These are phyloP conservation scores for Candida corydali DNA, from an alignment of 805 yeast genomes.

Conservation along the genomic window DNA sequence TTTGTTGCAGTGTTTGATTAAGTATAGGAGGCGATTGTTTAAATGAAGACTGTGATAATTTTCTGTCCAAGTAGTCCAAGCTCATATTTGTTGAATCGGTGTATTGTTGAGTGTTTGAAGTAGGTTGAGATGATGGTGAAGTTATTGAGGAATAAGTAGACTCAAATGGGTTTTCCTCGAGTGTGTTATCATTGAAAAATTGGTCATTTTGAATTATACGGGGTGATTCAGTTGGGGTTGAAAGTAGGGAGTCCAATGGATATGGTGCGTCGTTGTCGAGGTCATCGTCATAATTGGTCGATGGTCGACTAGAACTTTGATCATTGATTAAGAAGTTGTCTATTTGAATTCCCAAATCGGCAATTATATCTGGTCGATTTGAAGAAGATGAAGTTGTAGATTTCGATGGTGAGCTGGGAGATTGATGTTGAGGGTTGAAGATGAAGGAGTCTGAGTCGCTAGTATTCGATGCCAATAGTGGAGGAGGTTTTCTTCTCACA, in stretches of 20 bases:
- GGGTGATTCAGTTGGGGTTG: conserved; percentile 4
- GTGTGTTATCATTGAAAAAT: background rate
- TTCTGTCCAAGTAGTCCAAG: background rate
- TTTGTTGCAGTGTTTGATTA: background rate
- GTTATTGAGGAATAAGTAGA: conserved; percentile 1
- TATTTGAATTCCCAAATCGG: conserved; percentile 20
- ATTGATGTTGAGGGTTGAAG: background rate
- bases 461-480: background rate
- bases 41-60: background rate
- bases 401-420: background rate
- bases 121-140: conserved; percentile 1
- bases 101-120: background rate
- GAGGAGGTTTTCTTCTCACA: conserved; percentile 6
- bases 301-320: background rate
- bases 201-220: conserved; percentile 4
- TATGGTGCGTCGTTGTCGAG: conserved; percentile 2
- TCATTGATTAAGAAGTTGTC: conserved; percentile 13
- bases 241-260: conserved; percentile 4
- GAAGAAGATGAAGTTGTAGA: conserved; percentile 7
- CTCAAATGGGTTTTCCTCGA: background rate
- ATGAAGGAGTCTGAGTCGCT: conserved; percentile 6
- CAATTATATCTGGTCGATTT: conserved; percentile 18
- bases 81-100: background rate
- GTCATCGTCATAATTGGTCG: background rate
- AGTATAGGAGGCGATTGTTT: background rate